A percentile compares a stretch with the other conserved stretches of the same genome.
Conservation (phyloP, 1,284 basidiomycete genomes). For the Cutaneotrichosporon spelunceum region DNA sequence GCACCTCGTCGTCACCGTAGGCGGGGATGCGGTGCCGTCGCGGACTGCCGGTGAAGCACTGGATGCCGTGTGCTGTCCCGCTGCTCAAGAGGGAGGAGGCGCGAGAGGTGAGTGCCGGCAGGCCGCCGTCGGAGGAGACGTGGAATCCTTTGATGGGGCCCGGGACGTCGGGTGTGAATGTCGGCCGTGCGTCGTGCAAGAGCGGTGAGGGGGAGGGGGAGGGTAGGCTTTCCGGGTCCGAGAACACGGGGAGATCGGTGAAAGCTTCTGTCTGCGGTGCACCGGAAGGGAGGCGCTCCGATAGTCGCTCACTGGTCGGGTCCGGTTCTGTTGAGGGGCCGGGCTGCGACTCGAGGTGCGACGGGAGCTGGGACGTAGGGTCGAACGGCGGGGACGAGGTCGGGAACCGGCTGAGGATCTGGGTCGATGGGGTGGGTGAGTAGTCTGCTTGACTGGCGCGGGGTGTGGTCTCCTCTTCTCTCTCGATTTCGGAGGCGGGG, state of each 20-base stretch:
- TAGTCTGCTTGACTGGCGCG: not conserved
- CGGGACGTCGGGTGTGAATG: not conserved
- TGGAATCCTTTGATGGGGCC: conserved; percentile 19
- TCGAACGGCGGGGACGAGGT: not conserved
- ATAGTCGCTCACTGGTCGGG: not conserved
- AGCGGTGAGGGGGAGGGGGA: not conserved
- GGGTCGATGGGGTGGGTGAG: not conserved
- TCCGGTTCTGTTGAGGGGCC: not conserved
- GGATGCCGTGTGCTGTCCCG: not conserved
- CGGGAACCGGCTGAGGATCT: not conserved
- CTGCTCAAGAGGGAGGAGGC: not conserved
- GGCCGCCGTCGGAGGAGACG: conserved; percentile 18
- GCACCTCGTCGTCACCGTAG: not conserved
- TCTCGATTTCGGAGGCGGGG: not conserved
- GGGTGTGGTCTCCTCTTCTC: not conserved
- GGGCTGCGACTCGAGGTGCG: conserved; percentile 1
- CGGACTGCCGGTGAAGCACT: conserved; percentile 16
- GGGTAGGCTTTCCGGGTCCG: not conserved
- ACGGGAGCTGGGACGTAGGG: not conserved
- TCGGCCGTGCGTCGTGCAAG: not conserved
- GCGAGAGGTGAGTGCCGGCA: not conserved
- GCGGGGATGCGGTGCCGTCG: not conserved
- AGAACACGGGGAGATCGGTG: not conserved
- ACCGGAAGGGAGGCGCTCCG: not conserved
- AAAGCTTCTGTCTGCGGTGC: not conserved